Base-by-base conservation (phyloP, 192 early-diverging fungal genomes). In the Pilaira anomala region DNA sequence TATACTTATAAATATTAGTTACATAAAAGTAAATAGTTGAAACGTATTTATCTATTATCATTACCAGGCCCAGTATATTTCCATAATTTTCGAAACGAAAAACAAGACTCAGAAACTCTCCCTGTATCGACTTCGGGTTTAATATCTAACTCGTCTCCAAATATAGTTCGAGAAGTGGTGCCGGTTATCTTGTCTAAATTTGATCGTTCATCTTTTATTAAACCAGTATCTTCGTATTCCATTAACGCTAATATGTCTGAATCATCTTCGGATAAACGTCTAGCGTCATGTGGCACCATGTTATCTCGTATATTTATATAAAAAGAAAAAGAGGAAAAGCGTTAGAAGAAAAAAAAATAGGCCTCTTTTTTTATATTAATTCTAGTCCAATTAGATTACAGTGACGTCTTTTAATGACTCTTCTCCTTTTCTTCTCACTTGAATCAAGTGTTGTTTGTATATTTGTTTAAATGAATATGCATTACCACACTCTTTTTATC, bases 11-110 rank as follows among this genome's bases (percentile, higher is more conserved):
- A 16, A 25, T 39, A 24, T 30, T 29, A 41, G 41, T 14, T 39
- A 46, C 25, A 29, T 11, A 28, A 4, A 12, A 21, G 14, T 14
- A n/a, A n/a, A n/a, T n/a, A n/a, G n/a, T n/a, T n/a, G n/a, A n/a
- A n/a, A n/a, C n/a, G n/a, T n/a, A n/a, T n/a, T n/a, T n/a, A n/a
- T n/a, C n/a, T 60, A 9, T 55, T 22, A 12, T 21, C 25, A 22
- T 68, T 74, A 79, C 87, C 87, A 42, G 87, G 87, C 1, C 87
- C 87, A 2, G 81, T 80, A 69, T 86, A 88, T 26, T 79, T 78
- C 73, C 83, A 76, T 16, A 88, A 75, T 64, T 88, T 88, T 36
- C 57, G 61, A 65, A 83, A 86, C 2, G 83, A 86, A 65, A 86
- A 88, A 12, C 62, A 63, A 7, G 26, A 29, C 21, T 63, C 62